Conservation (phyloP, 495 filamentous ascomycete genomes). For the Penicillium coffeae region DNA sequence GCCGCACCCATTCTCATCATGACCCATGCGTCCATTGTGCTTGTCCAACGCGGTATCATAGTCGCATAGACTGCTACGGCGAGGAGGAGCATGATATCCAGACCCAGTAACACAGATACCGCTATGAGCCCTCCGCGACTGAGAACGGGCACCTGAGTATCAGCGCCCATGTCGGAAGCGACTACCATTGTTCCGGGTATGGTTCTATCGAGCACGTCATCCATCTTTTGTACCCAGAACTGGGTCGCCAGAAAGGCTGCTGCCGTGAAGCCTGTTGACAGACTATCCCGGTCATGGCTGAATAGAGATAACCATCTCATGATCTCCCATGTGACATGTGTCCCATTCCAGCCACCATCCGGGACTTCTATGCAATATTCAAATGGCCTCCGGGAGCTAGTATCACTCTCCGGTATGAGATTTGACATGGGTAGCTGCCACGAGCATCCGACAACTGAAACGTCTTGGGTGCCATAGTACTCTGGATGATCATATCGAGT, state of each 20-base stretch:
- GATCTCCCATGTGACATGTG: no score
- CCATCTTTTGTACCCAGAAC: conserved; percentile 1
- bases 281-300: no score
- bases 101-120: neutral
- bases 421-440: neutral
- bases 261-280: no score
- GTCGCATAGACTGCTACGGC: neutral
- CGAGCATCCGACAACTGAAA: no score
- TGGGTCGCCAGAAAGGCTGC: conserved; percentile 1
- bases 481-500: neutral
- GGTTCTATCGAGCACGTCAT: neutral
- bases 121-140: neutral
- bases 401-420: no score
- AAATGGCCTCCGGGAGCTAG: no score
- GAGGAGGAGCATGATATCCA: neutral
- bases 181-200: neutral
- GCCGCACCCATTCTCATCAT: conserved; percentile 21
- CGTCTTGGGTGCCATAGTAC: neutral
- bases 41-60: neutral
- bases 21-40: neutral
- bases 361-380: no score
- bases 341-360: no score
- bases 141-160: neutral
- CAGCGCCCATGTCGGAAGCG: neutral
- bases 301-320: no score